phyloP scores from a whole-genome alignment of 257 asterid species.

The Gentiana macrophylla region DNA sequence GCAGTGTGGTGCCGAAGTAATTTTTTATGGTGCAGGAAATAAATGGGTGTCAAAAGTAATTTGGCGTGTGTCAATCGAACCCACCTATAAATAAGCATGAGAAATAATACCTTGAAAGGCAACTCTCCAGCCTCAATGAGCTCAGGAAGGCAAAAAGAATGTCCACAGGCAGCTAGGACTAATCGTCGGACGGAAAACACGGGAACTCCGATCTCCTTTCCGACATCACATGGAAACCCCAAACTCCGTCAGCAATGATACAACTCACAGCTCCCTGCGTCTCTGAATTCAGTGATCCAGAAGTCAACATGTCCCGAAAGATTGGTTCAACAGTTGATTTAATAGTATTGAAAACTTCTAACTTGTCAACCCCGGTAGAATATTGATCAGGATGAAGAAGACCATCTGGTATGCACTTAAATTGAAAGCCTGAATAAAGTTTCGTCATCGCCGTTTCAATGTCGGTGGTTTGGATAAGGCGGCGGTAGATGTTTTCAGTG shows the following conservation, averaged over 20 bases:
- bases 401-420: slow-evolving; percentile 16
- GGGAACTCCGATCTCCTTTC: slow-evolving; percentile 16
- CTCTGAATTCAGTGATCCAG: slow-evolving; percentile 19
- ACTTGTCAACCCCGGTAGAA: slow-evolving; percentile 9
- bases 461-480: slow-evolving; percentile 7
- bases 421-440: slow-evolving; percentile 5
- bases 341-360: slow-evolving; percentile 14
- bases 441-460: slow-evolving; percentile 4
- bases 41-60: too few relatives aligned
- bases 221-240: slow-evolving; percentile 24
- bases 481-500: slow-evolving; percentile 10
- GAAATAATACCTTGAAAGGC: slow-evolving; percentile 12
- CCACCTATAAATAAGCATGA: too few relatives aligned
- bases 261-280: slow-evolving; percentile 14
- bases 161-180: slow-evolving; percentile 26
- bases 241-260: slow-evolving; percentile 21
- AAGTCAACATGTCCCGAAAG: slow-evolving; percentile 23
- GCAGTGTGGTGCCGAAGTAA: too few relatives aligned
- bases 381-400: slow-evolving; percentile 11
- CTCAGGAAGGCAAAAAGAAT: slow-evolving; percentile 20
- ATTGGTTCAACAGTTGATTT: slow-evolving; percentile 8
- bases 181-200: slow-evolving; percentile 16
- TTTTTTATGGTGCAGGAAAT: too few relatives aligned
- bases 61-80: too few relatives aligned
- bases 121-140: slow-evolving; percentile 27